These are phyloP conservation scores for Yamadazyma dendronema DNA, from an alignment of 1,139 yeast genomes.

Conservation along the genomic window DNA sequence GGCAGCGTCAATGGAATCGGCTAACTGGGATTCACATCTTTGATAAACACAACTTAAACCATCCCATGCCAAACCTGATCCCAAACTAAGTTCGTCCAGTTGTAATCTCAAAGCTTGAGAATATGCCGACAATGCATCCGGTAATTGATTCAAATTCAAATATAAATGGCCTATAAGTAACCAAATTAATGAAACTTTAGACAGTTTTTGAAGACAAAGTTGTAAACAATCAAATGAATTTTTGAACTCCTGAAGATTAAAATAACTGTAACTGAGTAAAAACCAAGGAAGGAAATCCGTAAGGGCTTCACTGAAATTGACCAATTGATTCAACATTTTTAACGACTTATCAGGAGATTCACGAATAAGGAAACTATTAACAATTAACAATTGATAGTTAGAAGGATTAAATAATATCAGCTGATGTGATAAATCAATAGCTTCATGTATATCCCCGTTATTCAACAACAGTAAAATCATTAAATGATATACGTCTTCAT, in stretches of 20 bases:
- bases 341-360: conserved; percentile 2
- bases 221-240: conserved; percentile 59
- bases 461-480: conserved; percentile 6
- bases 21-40: conserved; percentile 57
- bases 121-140: conserved; percentile 67
- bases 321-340: conserved; percentile 7
- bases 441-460: conserved; percentile 2
- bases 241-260: conserved; percentile 45
- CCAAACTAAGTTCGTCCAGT: conserved; percentile 47
- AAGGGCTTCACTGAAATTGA: conserved; percentile 12
- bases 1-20: conserved; percentile 62
- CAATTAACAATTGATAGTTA: conserved; percentile 5
- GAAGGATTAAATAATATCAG: conserved; percentile 7
- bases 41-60: conserved; percentile 65
- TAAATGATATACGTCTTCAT: conserved; percentile 5
- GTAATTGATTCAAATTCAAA: conserved; percentile 55
- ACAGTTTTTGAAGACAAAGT: conserved; percentile 53
- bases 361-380: conserved; percentile 3
- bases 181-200: conserved; percentile 61
- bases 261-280: conserved; percentile 54
- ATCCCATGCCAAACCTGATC: conserved; percentile 64
- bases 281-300: conserved; percentile 57
- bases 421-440: conserved; percentile 2
- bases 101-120: conserved; percentile 60
- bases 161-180: conserved; percentile 63